A percentile compares a stretch with the other conserved stretches of the same genome.
phyloP scores from a whole-genome alignment of 768 basidiomycete genomes.

The Phanerochaete sordida region DNA sequence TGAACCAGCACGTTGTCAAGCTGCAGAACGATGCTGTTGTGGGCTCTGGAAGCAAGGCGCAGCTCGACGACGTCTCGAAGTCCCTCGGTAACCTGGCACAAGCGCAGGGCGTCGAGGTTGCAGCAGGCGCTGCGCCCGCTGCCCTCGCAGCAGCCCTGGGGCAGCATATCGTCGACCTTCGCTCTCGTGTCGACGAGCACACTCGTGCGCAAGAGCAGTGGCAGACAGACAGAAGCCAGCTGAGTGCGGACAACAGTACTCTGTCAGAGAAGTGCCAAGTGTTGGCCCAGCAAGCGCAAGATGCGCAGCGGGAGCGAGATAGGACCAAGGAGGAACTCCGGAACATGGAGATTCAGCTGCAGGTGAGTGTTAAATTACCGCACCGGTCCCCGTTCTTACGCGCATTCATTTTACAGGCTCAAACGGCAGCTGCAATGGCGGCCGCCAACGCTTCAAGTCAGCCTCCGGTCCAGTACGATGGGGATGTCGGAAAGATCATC shows the following conservation, averaged over 20 bases:
- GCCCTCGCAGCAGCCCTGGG: constrained; percentile 24
- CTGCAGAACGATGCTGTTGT: constrained; percentile 35
- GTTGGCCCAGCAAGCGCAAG: constrained; percentile 18
- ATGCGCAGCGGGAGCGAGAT: constrained; percentile 22
- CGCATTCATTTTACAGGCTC: constrained; percentile 1
- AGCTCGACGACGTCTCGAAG: constrained; percentile 49
- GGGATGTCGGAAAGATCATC: constrained; percentile 53
- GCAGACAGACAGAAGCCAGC: constrained; percentile 14
- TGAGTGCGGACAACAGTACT: constrained; percentile 16
- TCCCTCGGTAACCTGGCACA: constrained; percentile 50
- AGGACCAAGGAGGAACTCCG: constrained; percentile 19
- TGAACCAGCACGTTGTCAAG: constrained; percentile 41
- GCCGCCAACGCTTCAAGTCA: background rate
- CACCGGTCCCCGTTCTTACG: background rate
- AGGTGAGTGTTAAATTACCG: constrained; percentile 24
- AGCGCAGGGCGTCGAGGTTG: constrained; percentile 51
- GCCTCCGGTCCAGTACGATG: constrained; percentile 26
- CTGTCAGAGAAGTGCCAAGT: constrained; percentile 19
- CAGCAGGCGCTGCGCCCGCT: constrained; percentile 23
- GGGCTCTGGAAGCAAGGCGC: constrained; percentile 17
- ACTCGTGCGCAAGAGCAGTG: constrained; percentile 20
- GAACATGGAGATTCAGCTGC: constrained; percentile 44
- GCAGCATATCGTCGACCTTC: constrained; percentile 24
- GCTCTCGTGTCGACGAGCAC: constrained; percentile 17
- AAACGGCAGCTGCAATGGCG: constrained; percentile 8